Percentiles rank a stretch among this genome's conserved stretches.
These are phyloP conservation scores for Amauroascus verrucosus DNA, from an alignment of 2,329 filamentous ascomycete species.

Conservation along the genomic window DNA sequence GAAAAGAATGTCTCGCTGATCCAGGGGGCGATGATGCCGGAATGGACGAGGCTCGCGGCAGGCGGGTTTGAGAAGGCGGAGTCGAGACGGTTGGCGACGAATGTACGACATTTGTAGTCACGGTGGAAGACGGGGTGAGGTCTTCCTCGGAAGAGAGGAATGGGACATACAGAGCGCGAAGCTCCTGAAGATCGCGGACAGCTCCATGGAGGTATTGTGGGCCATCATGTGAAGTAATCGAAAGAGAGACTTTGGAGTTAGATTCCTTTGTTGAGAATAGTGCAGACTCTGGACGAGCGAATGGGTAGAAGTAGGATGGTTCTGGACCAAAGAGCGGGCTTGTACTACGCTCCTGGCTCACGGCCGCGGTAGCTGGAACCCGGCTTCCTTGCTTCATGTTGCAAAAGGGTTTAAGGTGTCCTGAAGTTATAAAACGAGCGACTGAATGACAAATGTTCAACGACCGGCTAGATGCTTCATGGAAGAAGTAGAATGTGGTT, in stretches of 20 bases:
- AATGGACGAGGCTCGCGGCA: not conserved
- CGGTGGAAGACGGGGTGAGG: conserved; percentile 1
- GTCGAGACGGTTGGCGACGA: not conserved
- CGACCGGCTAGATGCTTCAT: conserved; percentile 1
- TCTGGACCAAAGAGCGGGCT: not conserved
- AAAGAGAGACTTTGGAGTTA: not conserved
- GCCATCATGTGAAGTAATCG: not conserved
- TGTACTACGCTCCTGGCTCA: conserved; percentile 5
- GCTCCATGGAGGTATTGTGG: not conserved
- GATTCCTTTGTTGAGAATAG: not conserved
- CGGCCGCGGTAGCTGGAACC: not conserved
- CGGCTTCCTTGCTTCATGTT: not conserved
- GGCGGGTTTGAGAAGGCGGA: not conserved
- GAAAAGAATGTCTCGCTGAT: not conserved
- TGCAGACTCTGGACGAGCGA: not conserved
- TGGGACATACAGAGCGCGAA: conserved; percentile 8
- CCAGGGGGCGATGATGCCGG: not conserved
- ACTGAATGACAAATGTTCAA: not conserved
- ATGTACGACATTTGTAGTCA: not conserved
- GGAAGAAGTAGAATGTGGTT: not conserved
- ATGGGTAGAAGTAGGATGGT: conserved; percentile 2
- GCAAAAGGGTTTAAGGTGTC: not conserved
- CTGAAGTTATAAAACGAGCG: not conserved
- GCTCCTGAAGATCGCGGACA: conserved; percentile 3
- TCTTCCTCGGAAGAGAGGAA: conserved; percentile 6